Percentiles rank a stretch among this genome's conserved stretches.
These are phyloP conservation scores for Sequoia sempervirens DNA, from an alignment of 75 land plant genomes.

Conservation along the genomic window DNA sequence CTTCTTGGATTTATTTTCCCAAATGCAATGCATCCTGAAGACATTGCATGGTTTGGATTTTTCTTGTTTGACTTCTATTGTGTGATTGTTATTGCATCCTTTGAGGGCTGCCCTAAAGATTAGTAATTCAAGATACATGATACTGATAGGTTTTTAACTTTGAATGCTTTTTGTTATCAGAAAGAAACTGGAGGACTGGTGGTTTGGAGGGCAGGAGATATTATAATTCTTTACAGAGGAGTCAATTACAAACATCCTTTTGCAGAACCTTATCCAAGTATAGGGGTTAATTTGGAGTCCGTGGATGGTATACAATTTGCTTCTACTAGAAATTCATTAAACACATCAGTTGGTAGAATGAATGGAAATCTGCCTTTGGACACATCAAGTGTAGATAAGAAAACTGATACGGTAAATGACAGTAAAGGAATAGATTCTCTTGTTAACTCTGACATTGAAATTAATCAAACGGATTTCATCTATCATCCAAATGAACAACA, in stretches of 20 bases:
- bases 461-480: constrained; percentile 29
- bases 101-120: background rate
- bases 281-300: background rate
- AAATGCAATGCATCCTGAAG: background rate
- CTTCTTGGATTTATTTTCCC: background rate
- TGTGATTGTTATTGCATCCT: background rate
- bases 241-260: constrained; percentile 52
- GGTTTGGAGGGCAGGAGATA: constrained; percentile 69
- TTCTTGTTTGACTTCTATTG: background rate
- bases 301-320: background rate
- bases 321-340: background rate
- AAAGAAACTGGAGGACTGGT: constrained; percentile 82
- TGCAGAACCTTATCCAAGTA: constrained; percentile 7
- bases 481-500: constrained; percentile 46
- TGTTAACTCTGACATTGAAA: background rate
- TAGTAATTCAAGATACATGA: background rate
- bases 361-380: background rate
- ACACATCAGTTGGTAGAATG: background rate
- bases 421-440: background rate
- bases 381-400: background rate
- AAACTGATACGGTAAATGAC: background rate
- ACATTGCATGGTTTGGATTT: background rate
- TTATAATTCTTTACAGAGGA: constrained; percentile 63
- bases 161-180: constrained; percentile 19
- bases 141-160: background rate